Conservation (phyloP, 2,329 filamentous ascomycete genomes). For the Nothophaeocryptopus gaeumannii region DNA sequence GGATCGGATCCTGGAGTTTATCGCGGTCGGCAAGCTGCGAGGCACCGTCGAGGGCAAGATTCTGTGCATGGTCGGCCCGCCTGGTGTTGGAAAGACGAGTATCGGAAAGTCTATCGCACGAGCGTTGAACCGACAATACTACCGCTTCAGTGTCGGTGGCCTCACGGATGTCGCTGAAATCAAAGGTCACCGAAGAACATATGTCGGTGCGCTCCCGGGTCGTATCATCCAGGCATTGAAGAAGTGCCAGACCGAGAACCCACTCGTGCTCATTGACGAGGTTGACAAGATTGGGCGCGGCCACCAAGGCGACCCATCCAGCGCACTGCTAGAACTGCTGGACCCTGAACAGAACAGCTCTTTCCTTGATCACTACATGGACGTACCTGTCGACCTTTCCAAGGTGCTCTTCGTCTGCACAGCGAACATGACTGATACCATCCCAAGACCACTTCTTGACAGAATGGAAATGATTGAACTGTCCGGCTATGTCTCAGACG, state of each 20-base stretch:
- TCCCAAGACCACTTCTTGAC: constrained; percentile 87
- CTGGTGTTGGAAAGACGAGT: constrained; percentile 96
- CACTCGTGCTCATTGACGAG: constrained; percentile 92
- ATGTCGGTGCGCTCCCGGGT: constrained; percentile 91
- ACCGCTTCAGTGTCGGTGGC: constrained; percentile 95
- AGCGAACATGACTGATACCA: constrained; percentile 98
- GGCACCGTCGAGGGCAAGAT: constrained; percentile 99
- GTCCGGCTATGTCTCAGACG: constrained; percentile 93
- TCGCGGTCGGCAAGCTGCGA: constrained; percentile 93
- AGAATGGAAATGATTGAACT: constrained; percentile 97
- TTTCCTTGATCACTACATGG: constrained; percentile 98
- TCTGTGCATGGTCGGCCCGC: constrained; percentile 92
- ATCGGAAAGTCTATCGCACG: constrained; percentile 97
- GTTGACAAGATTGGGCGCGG: constrained; percentile 97
- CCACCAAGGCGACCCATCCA: constrained; percentile 94
- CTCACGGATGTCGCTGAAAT: constrained; percentile 97
- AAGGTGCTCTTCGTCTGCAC: constrained; percentile 99
- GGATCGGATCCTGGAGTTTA: constrained; percentile 96
- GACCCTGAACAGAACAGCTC: constrained; percentile 97
- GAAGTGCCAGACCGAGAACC: constrained; percentile 98
- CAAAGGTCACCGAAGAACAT: constrained; percentile 94
- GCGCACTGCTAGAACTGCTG: constrained; percentile 85
- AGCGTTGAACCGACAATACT: constrained; percentile 92
- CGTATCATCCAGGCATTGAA: constrained; percentile 97
- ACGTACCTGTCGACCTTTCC: constrained; percentile 93